Conservation (phyloP, 257 asterid species). For the Nicotiana sylvestris region DNA sequence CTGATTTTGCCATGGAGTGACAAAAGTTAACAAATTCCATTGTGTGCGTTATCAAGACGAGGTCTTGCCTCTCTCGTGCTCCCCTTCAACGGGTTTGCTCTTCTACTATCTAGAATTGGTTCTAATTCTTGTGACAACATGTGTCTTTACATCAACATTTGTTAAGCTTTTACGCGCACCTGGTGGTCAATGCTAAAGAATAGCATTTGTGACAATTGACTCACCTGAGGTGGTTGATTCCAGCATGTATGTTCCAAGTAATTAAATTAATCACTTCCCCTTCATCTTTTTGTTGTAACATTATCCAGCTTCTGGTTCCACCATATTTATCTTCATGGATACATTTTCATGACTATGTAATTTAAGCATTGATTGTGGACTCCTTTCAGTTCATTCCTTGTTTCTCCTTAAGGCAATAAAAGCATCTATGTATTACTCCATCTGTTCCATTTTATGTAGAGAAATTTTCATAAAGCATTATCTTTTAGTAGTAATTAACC, state of each 20-base stretch:
- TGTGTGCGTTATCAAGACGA: conserved; percentile 14
- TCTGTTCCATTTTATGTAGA: not conserved
- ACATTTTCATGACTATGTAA: not conserved
- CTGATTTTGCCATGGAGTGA: conserved; percentile 34
- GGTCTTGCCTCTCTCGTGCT: conserved; percentile 17
- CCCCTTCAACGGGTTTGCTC: conserved; percentile 2
- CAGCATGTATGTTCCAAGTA: conserved; percentile 27
- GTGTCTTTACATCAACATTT: conserved; percentile 3
- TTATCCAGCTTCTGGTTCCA: not conserved
- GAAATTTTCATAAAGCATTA: too few species aligned
- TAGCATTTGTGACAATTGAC: conserved; percentile 47
- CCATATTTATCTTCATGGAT: not conserved
- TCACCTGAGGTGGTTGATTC: conserved; percentile 78
- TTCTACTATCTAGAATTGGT: conserved; percentile 16
- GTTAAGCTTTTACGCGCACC: conserved; percentile 45
- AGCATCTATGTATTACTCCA: not conserved
- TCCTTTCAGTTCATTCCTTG: not conserved
- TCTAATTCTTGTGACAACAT: conserved; percentile 16
- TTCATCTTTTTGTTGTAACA: not conserved
- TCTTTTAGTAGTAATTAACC: too few species aligned
- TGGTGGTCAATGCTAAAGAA: conserved; percentile 63
- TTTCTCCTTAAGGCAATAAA: not conserved
- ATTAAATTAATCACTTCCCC: conserved; percentile 10
- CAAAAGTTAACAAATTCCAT: conserved; percentile 16
- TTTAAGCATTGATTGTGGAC: not conserved